Conservation (phyloP, 345 rosid genomes). For the Citrus cavaleriei region DNA sequence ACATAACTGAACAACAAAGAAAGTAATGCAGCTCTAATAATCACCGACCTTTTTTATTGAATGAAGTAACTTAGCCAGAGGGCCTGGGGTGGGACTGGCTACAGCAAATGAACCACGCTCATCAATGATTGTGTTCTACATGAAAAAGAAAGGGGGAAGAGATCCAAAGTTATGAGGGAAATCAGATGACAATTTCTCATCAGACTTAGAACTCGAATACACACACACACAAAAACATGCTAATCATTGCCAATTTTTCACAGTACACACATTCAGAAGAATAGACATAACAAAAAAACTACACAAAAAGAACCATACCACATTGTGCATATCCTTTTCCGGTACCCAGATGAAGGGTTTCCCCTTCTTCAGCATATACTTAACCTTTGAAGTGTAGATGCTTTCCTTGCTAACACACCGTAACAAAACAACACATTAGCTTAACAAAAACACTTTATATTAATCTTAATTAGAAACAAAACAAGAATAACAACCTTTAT, state of each 20-base stretch:
- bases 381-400: constrained; percentile 72
- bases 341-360: constrained; percentile 84
- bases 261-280: neutral
- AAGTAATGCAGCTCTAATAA: neutral
- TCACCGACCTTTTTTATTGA: constrained; percentile 60
- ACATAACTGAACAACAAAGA: neutral
- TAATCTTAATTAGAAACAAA: neutral
- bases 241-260: neutral
- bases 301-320: constrained; percentile 41
- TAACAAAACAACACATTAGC: neutral
- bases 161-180: neutral
- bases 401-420: constrained; percentile 44
- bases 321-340: constrained; percentile 70
- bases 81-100: constrained; percentile 66
- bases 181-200: neutral
- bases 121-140: constrained; percentile 76
- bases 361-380: constrained; percentile 67
- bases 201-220: neutral
- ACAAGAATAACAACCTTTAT: neutral
- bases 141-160: constrained; percentile 5
- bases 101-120: constrained; percentile 79
- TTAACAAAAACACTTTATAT: neutral
- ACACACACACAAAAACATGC: neutral
- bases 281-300: neutral
- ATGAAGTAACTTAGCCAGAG: constrained; percentile 51